These are phyloP conservation scores for Casaregolazyma suthepensis DNA, from an alignment of 1,139 yeast genomes.

Conservation along the genomic window DNA sequence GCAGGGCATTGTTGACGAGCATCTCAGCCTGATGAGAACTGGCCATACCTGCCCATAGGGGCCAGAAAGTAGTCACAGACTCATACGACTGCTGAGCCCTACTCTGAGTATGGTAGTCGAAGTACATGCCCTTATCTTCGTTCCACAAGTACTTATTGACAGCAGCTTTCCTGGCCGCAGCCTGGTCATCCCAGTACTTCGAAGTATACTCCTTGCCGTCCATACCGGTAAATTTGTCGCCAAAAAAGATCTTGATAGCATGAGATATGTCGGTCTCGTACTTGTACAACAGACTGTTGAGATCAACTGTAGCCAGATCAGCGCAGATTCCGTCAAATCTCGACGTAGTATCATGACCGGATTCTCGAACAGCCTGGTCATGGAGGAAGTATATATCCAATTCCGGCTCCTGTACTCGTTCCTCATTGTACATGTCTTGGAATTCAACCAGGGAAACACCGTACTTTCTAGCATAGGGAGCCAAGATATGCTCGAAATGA, in stretches of 20 bases:
- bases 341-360: constrained; percentile 94
- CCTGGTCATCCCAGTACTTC: constrained; percentile 53
- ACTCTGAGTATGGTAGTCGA: constrained; percentile 70
- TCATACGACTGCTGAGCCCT: constrained; percentile 61
- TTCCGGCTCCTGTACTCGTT: constrained; percentile 62
- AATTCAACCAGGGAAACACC: constrained; percentile 61
- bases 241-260: constrained; percentile 52
- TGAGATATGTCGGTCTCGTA: constrained; percentile 82
- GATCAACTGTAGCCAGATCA: constrained; percentile 81
- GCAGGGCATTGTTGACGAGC: constrained; percentile 55
- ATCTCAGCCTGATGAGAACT: constrained; percentile 65
- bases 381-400: constrained; percentile 85
- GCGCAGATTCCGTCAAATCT: constrained; percentile 90
- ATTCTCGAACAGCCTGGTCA: constrained; percentile 93
- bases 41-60: constrained; percentile 80
- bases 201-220: constrained; percentile 46
- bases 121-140: constrained; percentile 69
- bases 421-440: constrained; percentile 61
- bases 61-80: constrained; percentile 90
- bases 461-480: constrained; percentile 64
- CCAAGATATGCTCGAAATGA: constrained; percentile 71
- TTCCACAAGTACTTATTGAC: constrained; percentile 80
- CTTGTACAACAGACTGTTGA: constrained; percentile 80
- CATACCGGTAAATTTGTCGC: constrained; percentile 39
- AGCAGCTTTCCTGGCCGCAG: constrained; percentile 47